Evolutionary conservation across 192 early-diverging fungal species (phyloP), one percentile per base, ranked within the genome.

Genomic region (Coemansia sp.): DNA sequence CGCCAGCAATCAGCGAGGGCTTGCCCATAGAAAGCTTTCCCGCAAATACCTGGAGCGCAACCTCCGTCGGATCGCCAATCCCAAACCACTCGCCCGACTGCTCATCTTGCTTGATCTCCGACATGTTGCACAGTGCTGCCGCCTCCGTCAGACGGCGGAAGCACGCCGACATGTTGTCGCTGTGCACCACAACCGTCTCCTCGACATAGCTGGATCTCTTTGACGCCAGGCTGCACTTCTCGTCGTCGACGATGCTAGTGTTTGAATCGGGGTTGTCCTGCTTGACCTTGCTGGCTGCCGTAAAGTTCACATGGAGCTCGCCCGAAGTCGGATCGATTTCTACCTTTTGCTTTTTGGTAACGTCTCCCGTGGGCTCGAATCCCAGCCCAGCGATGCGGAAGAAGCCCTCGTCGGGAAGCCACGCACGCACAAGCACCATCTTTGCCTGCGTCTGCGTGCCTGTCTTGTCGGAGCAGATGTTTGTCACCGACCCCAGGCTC

Each of bases 381-480:
- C 88, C 89, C 40, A 81, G 75, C 40, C 93, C 87, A 2, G 88
- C 81, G 32, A 94, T 81, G 17, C 83, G 81, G 67, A 90, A 94
- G 43, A 85, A 81, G 32, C 88, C 85, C 61, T 90, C 89, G 29
- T 85, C 81, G 5, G 88, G 87, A 9, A 91, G 87, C 93, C 93
- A 96, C 15, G 93, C 83, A 43, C 87, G 81, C 19, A 89, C 87
- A 22, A 93, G 83, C 9, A 94, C 93, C 95, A 98, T 98, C 73
- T 95, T 95, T 63, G 92, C 91, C 78, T 96, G 93, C 0, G 95
- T 98, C 34, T 96, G 78, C 13, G 95, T 97, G 23, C 95, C 95
- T 1, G 88, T 89, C 85, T 98, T 98, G 73, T 96, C 95, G 8
- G 96, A 96, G 76, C 96, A 98, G 71, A 98, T 93, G 69, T 92